Percentiles rank a stretch among this genome's conserved stretches.
Evolutionary conservation across 108 stramenopile genomes (phyloP).

Genomic region (Cylindrotheca fusiformis): DNA sequence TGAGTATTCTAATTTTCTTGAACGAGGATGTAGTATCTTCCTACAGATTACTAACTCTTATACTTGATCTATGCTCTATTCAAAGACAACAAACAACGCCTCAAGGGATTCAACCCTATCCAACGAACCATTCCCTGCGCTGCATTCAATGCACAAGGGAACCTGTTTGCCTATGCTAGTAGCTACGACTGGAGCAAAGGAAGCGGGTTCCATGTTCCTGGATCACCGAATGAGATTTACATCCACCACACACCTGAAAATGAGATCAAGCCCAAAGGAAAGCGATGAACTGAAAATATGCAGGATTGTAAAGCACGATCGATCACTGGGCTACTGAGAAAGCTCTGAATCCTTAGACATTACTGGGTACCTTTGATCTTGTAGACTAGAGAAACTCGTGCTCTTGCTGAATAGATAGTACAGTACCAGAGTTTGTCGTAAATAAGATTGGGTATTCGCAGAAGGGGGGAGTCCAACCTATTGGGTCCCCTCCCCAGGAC

Average conservation of each 20-base stretch:
- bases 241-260: conserved; percentile 79
- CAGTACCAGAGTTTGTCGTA: no score
- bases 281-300: conserved; percentile 20
- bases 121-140: conserved; percentile 75
- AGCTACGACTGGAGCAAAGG: conserved; percentile 95
- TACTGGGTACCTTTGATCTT: no score
- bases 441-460: no score
- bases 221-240: conserved; percentile 76
- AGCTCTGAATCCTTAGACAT: no score
- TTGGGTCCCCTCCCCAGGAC: no score
- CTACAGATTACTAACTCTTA: conserved; percentile 22
- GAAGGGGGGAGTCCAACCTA: no score
- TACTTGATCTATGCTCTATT: background rate
- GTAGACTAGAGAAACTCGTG: no score
- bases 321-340: no score
- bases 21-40: background rate
- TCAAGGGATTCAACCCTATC: conserved; percentile 78
- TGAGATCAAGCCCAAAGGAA: conserved; percentile 88
- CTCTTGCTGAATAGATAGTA: no score
- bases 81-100: conserved; percentile 75
- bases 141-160: conserved; percentile 85
- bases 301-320: no score
- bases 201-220: conserved; percentile 49
- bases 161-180: conserved; percentile 88
- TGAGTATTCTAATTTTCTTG: no score